These are phyloP conservation scores for Lagenaria siceraria DNA, from an alignment of 306 rosid species.

Conservation along the genomic window DNA sequence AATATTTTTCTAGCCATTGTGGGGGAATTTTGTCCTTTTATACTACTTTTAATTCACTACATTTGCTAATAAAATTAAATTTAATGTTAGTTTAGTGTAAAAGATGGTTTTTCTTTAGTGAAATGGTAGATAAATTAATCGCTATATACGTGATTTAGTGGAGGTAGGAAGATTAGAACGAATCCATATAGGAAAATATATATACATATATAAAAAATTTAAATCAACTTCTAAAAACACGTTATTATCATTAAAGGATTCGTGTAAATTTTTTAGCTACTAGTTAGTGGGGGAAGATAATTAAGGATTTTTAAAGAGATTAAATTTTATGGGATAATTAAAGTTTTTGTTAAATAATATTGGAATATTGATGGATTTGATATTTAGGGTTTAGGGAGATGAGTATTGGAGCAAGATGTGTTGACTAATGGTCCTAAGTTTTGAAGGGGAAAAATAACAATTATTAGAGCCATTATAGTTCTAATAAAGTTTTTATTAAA, in stretches of 20 bases:
- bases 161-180: not conserved
- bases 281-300: not conserved
- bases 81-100: not conserved
- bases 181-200: not conserved
- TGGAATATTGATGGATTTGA: not conserved
- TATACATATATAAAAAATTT: not conserved
- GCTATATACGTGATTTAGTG: too few relatives aligned
- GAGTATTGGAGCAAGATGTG: not conserved
- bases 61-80: not conserved
- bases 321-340: not conserved
- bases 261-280: not conserved
- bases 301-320: not conserved
- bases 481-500: not conserved
- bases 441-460: not conserved
- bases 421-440: not conserved
- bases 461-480: not conserved
- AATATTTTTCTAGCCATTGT: not conserved
- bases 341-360: not conserved
- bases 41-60: not conserved
- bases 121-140: not conserved
- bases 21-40: not conserved
- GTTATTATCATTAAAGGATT: not conserved
- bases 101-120: not conserved
- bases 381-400: not conserved
- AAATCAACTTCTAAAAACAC: not conserved